Base-by-base conservation (phyloP, 176 grass and related monocot species). In the Oryza nivara region DNA sequence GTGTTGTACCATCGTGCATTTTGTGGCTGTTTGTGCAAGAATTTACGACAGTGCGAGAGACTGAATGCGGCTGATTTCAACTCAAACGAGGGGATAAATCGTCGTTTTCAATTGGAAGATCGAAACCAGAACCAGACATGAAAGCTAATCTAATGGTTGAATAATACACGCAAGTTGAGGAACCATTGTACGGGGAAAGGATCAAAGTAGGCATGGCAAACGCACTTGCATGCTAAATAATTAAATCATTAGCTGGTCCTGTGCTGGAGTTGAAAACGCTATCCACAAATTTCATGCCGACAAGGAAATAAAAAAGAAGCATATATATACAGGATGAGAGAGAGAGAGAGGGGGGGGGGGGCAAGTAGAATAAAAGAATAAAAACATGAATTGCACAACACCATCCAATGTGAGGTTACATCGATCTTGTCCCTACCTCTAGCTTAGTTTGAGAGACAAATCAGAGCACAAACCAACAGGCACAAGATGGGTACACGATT, bases 401-500 rank as follows among this genome's bases (percentile, higher is more conserved):
- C 11, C 46, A 74, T 28, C 51, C 65, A 17, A 11, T 12, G 20
- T 73, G 65, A 75, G 64, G 7, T 17, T 40, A 41, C 70, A 70
- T 25, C 36, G 12, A 68, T 34, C 76, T 51, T 22, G 49, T 54
- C 65, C 1, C 34, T 71, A 28, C 64, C 72, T 41, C 23, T 61
- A n/a, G 56, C 56, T 61, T 36, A 36, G 5, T 36, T 3, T 40
- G 41, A 52, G 41, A 75, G 11, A 40, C 41, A 43, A 9, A 4
- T 43, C 10, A 44, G 43, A 66, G 47, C 41, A 67, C 83, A 88
- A 88, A 83, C 35, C 61, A 80, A 70, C 30, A 77, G 41, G 64
- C 65, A 72, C 83, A 86, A 86, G 76, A 89, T 60, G 70, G 70
- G 48, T 35, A 73, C 22, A 79, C 48, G 36, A 76, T 67, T 74